Evolutionary conservation across 495 filamentous ascomycete genomes (phyloP).

Genomic region (Terfezia boudieri): DNA sequence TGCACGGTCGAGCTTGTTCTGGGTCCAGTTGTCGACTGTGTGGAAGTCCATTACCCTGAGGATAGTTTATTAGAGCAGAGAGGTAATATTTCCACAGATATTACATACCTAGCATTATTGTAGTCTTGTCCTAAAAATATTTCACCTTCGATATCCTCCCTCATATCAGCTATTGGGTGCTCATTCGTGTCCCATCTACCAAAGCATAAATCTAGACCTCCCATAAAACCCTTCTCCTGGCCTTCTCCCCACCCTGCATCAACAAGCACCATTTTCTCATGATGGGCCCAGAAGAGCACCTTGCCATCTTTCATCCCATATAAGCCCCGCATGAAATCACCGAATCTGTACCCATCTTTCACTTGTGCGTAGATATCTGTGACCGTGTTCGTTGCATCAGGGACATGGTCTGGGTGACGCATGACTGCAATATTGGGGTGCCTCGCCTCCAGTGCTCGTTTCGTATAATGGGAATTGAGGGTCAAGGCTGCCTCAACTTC

Average conservation of each 20-base stretch:
- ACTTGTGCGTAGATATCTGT: constrained; percentile 23
- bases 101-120: constrained; percentile 45
- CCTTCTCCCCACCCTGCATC: constrained; percentile 29
- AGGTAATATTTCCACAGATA: too few relatives aligned
- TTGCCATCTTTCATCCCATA: constrained; percentile 65
- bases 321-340: constrained; percentile 22
- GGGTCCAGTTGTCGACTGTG: constrained; percentile 59
- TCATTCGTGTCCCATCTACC: constrained; percentile 40
- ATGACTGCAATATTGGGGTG: constrained; percentile 83
- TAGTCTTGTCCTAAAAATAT: constrained; percentile 87
- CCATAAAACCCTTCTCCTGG: constrained; percentile 61
- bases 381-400: constrained; percentile 36
- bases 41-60: constrained; percentile 59
- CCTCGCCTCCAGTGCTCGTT: constrained; percentile 51
- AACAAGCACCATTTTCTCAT: constrained; percentile 76
- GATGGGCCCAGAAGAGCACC: constrained; percentile 86
- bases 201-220: constrained; percentile 48
- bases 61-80: too few relatives aligned
- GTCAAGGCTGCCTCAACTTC: constrained; percentile 74
- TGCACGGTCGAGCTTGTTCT: constrained; percentile 69
- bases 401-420: constrained; percentile 74
- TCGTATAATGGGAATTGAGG: constrained; percentile 65
- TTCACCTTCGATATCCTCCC: constrained; percentile 44
- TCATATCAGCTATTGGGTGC: constrained; percentile 69
- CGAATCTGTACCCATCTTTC: constrained; percentile 25